Base-by-base conservation (phyloP, 2,329 filamentous ascomycete genomes). In the Colletotrichum tropicale region DNA sequence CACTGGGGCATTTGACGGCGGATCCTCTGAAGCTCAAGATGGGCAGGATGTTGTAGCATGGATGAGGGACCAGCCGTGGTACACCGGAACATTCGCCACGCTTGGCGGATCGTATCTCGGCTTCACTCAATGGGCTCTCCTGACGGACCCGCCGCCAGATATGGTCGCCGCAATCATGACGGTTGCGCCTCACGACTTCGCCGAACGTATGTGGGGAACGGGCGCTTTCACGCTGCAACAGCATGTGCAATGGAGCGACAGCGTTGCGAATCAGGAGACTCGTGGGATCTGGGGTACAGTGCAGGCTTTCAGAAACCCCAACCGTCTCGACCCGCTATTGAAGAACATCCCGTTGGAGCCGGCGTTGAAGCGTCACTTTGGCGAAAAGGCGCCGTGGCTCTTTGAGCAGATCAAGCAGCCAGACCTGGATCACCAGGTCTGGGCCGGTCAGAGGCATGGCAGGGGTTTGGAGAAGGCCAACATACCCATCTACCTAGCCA, bases 41-140 rank as follows among this genome's bases (percentile, higher is more conserved):
- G 61, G 77, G 6, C 76, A 77, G n/a, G 74, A 62, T 16, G 67
- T 77, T 18, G 78, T 78, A 2, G 60, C 60, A 6, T 81, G 79
- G 78, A 80, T 80, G 78, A 70, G 78, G 18, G 30, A 68, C 62
- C 78, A 80, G 74, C 32, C 70, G 1, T 80, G 79, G 80, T 80
- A 80, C 52, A 77, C 75, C 2, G 79, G 79, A 12, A 75, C 74
- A 5, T 79, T 80, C 58, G 80, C 71, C 12, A 81, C 78, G 28
- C 28, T 77, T 3, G 78, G 80, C 3, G 61, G 32, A 4, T 77
- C 75, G 13, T 80, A 79, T 56, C 68, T 78, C 5, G 78, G 72
- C 13, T 80, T 72, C 67, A 77, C 76, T 30, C 79, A 80, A 66
- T 81, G 78, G 78, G 76, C 77, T 2, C 48, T 80, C 6, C 71